Percentiles rank a stretch among this genome's conserved stretches.
phyloP scores from a whole-genome alignment of 1,284 basidiomycete species.

The Ustilago nuda region DNA sequence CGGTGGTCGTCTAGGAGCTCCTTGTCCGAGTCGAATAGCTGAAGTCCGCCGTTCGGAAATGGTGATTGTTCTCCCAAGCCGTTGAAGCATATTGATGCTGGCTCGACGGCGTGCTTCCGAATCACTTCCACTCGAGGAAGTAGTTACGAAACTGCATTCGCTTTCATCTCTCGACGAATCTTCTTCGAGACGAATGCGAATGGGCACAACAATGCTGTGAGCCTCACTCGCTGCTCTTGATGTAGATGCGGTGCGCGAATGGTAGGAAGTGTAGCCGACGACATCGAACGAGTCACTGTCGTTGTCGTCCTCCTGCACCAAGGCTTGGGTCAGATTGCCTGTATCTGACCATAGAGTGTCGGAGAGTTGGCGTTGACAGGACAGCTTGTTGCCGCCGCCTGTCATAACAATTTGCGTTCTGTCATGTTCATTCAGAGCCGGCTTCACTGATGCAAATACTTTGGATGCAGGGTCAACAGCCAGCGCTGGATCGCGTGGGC shows the following conservation, averaged over 20 bases:
- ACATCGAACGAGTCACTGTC: conserved; percentile 18
- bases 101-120: conserved; percentile 36
- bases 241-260: not conserved
- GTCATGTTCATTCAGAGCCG: conserved; percentile 25
- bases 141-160: conserved; percentile 19
- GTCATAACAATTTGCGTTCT: conserved; percentile 26
- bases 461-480: not conserved
- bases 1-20: conserved; percentile 28
- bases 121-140: conserved; percentile 22
- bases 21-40: conserved; percentile 17
- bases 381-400: conserved; percentile 2
- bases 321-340: not conserved
- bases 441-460: not conserved
- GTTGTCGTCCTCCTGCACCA: not conserved
- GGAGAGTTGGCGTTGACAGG: not conserved
- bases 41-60: conserved; percentile 27
- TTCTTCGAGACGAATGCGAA: conserved; percentile 33
- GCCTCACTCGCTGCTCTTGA: conserved; percentile 2
- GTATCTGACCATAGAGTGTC: not conserved
- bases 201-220: conserved; percentile 23
- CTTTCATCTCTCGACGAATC: conserved; percentile 42
- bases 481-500: not conserved
- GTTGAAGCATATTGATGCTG: conserved; percentile 33
- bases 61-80: conserved; percentile 13
- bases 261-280: conserved; percentile 32